Base-by-base conservation (phyloP, 805 yeast genomes). In the Monosporozyma servazzii region DNA sequence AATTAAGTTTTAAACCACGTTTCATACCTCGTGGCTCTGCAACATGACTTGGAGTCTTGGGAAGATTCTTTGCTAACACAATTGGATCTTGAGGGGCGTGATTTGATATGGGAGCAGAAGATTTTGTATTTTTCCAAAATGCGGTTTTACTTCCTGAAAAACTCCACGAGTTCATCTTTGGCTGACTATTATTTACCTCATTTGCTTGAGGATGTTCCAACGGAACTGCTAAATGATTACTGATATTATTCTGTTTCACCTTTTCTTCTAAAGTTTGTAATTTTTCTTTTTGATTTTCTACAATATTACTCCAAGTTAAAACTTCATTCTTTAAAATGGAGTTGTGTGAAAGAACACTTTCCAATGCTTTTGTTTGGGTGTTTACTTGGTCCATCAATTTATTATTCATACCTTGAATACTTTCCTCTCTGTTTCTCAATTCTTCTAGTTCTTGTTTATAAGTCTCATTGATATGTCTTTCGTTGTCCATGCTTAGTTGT, bases 1-100 rank as follows among this genome's bases (percentile, higher is more conserved):
- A 56, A 46, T 60, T 59, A 20, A 62, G 45, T 13, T 61, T 57
- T 13, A 62, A 45, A 10, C 66, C 66, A 43, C 53, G 57, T 49
- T 58, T 59, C 17, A 58, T 42, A 5, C 54, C 48, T 10, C 52
- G 48, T 29, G 56, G 37, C 8, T 37, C 47, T 27, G 54, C 31
- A 3, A 56, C 61, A 23, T 54, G 56, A 9, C 23, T 27, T 3
- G 58, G 56, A 9, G 49, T 50, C 2, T 48, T 52, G 2, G 61
- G 48, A 2, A 51, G 53, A 23, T 56, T 53, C 15, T 56, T 55
- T 13, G 23, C 10, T 41, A 29, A 27, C 5, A 21, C 23, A 31
- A 45, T 25, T 8, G 41, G 47, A 41, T 40, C 39, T 29, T 5
- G 46, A n/a, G 49, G 39, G 8, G 6, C 17, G 7, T 36, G 9